Evolutionary conservation across 208 protist genomes (phyloP).

Genomic region (Trypanosoma grayi): DNA sequence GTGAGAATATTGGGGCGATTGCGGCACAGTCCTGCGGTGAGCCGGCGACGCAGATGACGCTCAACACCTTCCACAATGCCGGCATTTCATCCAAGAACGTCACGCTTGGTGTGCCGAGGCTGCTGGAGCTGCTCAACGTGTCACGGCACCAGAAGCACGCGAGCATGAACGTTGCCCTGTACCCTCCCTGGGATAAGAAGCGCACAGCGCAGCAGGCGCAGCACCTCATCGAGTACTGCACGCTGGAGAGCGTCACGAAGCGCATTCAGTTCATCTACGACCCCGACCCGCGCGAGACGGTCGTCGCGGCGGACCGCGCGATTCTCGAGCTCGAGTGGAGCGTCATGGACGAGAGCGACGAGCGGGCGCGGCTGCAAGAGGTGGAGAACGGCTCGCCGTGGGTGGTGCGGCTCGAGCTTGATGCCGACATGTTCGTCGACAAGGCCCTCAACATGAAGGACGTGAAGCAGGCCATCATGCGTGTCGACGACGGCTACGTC

Average conservation of each 20-base stretch:
- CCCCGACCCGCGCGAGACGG: constrained; percentile 89
- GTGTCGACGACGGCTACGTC: constrained; percentile 73
- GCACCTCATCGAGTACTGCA: constrained; percentile 94
- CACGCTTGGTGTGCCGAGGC: constrained; percentile 99
- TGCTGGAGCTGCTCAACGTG: constrained; percentile 99
- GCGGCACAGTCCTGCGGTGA: constrained; percentile 99
- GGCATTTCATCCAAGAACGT: constrained; percentile 99
- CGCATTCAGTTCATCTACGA: constrained; percentile 98
- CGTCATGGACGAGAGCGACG: constrained; percentile 59
- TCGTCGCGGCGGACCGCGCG: constrained; percentile 94
- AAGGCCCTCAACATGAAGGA: constrained; percentile 93
- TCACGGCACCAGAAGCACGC: constrained; percentile 96
- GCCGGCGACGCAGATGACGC: constrained; percentile 99
- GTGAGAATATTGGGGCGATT: constrained; percentile 98
- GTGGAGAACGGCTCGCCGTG: constrained; percentile 88
- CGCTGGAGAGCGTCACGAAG: constrained; percentile 87
- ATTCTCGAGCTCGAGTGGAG: constrained; percentile 66
- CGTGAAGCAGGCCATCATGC: constrained; percentile 90
- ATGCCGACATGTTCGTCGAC: constrained; percentile 89
- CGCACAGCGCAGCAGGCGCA: constrained; percentile 88
- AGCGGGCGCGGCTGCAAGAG: constrained; percentile 31
- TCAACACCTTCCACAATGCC: constrained; percentile 99
- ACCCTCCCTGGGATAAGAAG: constrained; percentile 47
- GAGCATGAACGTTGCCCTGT: constrained; percentile 93
- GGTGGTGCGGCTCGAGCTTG: constrained; percentile 96